Conservation (phyloP, 2,329 filamentous ascomycete genomes). For the Dendrostoma leiphaemia region DNA sequence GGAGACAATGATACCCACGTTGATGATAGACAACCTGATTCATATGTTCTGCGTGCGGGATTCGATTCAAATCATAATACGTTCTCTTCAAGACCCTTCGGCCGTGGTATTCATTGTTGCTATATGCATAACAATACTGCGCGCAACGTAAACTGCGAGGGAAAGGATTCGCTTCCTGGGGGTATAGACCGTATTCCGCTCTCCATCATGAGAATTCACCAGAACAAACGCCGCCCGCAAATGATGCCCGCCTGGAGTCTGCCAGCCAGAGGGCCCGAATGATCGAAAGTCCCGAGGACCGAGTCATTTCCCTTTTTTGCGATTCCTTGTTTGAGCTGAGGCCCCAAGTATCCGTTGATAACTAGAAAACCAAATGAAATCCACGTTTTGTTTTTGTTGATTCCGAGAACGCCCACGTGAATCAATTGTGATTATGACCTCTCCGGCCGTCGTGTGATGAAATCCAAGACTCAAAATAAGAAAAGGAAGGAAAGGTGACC, state of each 20-base stretch:
- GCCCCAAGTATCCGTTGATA: constrained; percentile 23
- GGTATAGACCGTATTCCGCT: constrained; percentile 33
- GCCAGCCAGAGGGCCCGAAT: constrained; percentile 23
- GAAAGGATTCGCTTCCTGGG: constrained; percentile 26
- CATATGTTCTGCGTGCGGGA: no score
- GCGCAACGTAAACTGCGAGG: no score
- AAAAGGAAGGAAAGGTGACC: background rate
- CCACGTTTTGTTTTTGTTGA: constrained; percentile 7
- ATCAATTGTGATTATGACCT: background rate
- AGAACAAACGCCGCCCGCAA: constrained; percentile 39
- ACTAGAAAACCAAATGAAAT: background rate
- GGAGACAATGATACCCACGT: constrained; percentile 20
- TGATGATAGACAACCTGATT: constrained; percentile 1
- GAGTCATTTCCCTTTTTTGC: background rate
- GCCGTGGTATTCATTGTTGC: background rate
- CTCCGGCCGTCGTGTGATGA: background rate
- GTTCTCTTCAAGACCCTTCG: background rate
- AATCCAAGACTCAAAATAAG: background rate
- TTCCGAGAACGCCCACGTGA: background rate
- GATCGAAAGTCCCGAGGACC: background rate
- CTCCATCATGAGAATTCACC: constrained; percentile 35
- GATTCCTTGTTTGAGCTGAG: constrained; percentile 28
- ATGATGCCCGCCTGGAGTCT: constrained; percentile 23
- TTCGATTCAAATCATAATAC: no score
- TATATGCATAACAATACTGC: background rate